Percentiles rank a stretch among this genome's conserved stretches.
Evolutionary conservation across 2,329 filamentous ascomycete species (phyloP).

Genomic region (Penicillium sp.): DNA sequence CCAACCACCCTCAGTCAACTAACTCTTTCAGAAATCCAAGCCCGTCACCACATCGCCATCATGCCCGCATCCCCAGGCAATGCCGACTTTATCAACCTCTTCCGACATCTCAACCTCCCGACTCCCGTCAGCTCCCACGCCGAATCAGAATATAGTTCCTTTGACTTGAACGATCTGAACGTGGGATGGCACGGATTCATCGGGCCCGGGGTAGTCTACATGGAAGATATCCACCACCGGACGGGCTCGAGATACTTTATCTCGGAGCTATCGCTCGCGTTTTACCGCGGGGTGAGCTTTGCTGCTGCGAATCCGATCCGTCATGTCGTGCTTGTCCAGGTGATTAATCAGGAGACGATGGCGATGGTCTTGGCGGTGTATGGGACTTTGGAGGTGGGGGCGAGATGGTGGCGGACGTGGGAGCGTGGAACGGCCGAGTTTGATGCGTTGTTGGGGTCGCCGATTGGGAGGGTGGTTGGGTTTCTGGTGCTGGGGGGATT

Average conservation of each 20-base stretch:
- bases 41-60: background rate
- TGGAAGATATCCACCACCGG: background rate
- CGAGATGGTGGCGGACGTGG: background rate
- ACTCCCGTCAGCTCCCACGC: background rate
- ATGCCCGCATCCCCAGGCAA: background rate
- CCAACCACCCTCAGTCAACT: no score
- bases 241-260: background rate
- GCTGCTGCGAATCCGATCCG: background rate
- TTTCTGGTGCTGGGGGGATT: background rate
- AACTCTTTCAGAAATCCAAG: background rate
- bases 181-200: background rate
- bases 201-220: background rate
- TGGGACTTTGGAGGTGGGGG: background rate
- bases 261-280: background rate
- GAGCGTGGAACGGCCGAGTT: background rate
- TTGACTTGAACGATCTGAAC: background rate
- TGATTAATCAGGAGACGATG: background rate
- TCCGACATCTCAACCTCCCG: background rate
- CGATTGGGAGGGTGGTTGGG: background rate
- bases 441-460: background rate
- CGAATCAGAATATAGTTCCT: background rate
- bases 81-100: background rate
- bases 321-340: background rate
- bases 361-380: background rate
- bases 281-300: background rate